phyloP scores from a whole-genome alignment of 2,329 filamentous ascomycete genomes.

The Blastomyces parvus region DNA sequence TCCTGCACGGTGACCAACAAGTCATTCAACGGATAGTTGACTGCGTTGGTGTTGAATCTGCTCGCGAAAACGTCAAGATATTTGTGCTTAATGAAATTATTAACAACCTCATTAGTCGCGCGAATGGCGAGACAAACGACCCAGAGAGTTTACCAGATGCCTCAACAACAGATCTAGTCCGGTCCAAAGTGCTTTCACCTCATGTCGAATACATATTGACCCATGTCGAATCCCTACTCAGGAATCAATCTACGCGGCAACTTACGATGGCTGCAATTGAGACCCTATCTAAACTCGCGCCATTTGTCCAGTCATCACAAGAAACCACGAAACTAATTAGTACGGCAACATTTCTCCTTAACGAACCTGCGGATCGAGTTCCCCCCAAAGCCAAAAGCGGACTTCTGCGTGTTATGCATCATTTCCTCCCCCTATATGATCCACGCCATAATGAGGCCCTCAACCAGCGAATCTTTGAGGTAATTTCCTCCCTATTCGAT shows the following conservation, averaged over 20 bases:
- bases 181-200: slow-evolving; percentile 35
- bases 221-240: slow-evolving; percentile 44
- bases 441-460: slow-evolving; percentile 49
- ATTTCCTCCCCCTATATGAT: slow-evolving; percentile 62
- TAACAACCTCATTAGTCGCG: slow-evolving; percentile 55
- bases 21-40: slow-evolving; percentile 64
- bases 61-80: slow-evolving; percentile 77
- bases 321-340: slow-evolving; percentile 67
- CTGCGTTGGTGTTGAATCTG: slow-evolving; percentile 60
- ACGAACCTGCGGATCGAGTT: slow-evolving; percentile 74
- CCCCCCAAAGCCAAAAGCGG: slow-evolving; percentile 74
- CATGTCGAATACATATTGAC: slow-evolving; percentile 58
- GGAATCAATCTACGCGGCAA: slow-evolving; percentile 56
- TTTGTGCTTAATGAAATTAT: slow-evolving; percentile 69
- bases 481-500: slow-evolving; percentile 71
- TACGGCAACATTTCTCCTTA: slow-evolving; percentile 70
- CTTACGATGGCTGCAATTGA: slow-evolving; percentile 71
- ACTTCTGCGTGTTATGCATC: slow-evolving; percentile 68
- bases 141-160: slow-evolving; percentile 29
- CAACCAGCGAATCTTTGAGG: slow-evolving; percentile 58
- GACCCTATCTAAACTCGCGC: slow-evolving; percentile 65
- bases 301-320: slow-evolving; percentile 53
- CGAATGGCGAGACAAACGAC: slow-evolving; percentile 44
- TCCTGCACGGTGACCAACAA: slow-evolving; percentile 51
- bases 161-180: slow-evolving; percentile 32